Conservation (phyloP, 495 filamentous ascomycete genomes). For the Aspergillus homomorphus region DNA sequence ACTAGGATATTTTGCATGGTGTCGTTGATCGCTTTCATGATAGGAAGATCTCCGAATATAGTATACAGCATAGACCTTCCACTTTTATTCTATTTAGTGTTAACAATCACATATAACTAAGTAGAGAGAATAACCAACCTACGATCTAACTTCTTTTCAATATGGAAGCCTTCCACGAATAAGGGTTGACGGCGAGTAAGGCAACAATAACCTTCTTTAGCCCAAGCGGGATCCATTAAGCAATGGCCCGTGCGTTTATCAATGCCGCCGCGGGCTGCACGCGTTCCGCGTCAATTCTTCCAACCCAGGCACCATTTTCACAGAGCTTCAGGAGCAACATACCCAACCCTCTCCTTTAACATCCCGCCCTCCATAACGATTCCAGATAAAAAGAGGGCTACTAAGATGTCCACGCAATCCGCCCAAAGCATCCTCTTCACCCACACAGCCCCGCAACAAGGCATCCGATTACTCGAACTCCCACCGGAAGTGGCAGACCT, state of each 20-base stretch:
- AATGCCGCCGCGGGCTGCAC: constrained; percentile 27
- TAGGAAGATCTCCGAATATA: not conserved
- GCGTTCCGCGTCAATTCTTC: constrained; percentile 11
- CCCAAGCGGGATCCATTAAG: constrained; percentile 21
- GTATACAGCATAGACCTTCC: constrained; percentile 1
- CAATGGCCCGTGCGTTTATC: constrained; percentile 34
- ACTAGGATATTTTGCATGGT: not conserved
- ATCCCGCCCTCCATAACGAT: too few relatives aligned
- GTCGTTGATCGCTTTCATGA: constrained; percentile 1
- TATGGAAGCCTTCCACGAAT: too few relatives aligned
- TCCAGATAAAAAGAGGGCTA: not conserved
- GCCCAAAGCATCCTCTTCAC: constrained; percentile 60
- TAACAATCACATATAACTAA: too few relatives aligned
- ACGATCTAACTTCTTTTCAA: too few relatives aligned
- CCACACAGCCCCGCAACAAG: constrained; percentile 56
- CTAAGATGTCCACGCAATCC: constrained; percentile 60
- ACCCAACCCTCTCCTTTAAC: too few relatives aligned
- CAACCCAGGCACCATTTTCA: not conserved
- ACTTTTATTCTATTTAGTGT: constrained; percentile 1
- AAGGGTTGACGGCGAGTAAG: too few relatives aligned
- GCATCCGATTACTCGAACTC: constrained; percentile 78
- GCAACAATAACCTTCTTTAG: too few relatives aligned
- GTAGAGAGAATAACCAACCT: too few relatives aligned
- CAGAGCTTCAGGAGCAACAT: too few relatives aligned
- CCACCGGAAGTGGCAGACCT: constrained; percentile 68